These are phyloP conservation scores for Phytophthora sp. DNA, from an alignment of 352 stramenopile genomes.

Conservation along the genomic window DNA sequence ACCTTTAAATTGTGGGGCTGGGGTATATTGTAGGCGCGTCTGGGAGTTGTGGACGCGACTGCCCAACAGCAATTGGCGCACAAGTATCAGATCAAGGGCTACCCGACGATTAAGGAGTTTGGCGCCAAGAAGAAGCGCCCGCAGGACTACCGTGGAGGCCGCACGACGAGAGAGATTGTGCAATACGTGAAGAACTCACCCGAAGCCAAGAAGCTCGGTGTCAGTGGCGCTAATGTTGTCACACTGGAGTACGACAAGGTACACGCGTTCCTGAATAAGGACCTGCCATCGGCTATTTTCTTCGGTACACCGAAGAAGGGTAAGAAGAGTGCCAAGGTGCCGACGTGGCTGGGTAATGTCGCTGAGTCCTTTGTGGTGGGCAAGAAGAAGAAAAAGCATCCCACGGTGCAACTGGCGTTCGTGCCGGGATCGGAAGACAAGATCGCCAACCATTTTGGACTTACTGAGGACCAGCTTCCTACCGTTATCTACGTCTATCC, in stretches of 20 bases:
- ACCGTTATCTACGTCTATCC: constrained; percentile 67
- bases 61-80: constrained; percentile 66
- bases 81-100: constrained; percentile 81
- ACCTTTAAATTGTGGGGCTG: constrained; percentile 3
- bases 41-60: constrained; percentile 74
- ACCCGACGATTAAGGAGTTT: constrained; percentile 87
- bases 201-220: constrained; percentile 72
- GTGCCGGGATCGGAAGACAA: constrained; percentile 70
- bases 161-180: constrained; percentile 67
- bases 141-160: constrained; percentile 71
- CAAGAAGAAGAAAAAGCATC: constrained; percentile 69
- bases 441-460: constrained; percentile 68
- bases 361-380: constrained; percentile 62
- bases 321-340: constrained; percentile 55
- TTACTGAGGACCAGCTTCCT: constrained; percentile 58
- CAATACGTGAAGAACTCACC: constrained; percentile 75
- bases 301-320: constrained; percentile 63
- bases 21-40: constrained; percentile 51
- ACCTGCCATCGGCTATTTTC: constrained; percentile 70
- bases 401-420: constrained; percentile 61
- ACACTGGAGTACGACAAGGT: constrained; percentile 60
- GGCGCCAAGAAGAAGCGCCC: constrained; percentile 84
- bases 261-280: constrained; percentile 62
- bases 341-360: constrained; percentile 63
- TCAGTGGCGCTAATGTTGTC: constrained; percentile 51